Evolutionary conservation across 2,329 filamentous ascomycete species (phyloP).

Genomic region (Emergomyces orientalis): DNA sequence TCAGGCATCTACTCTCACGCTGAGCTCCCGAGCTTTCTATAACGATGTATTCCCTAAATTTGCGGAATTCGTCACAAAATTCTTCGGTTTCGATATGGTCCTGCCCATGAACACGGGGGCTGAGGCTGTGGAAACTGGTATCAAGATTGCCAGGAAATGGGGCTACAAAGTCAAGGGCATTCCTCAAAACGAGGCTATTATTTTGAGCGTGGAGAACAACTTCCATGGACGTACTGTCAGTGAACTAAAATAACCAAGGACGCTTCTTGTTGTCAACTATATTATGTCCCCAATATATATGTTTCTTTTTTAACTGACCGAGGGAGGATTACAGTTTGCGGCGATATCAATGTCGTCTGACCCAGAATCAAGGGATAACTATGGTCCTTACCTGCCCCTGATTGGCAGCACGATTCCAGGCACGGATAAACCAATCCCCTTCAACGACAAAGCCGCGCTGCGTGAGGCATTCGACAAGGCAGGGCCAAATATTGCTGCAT

Average conservation of each 20-base stretch:
- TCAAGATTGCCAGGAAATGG: slow-evolving; percentile 97
- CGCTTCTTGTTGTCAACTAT: slow-evolving; percentile 7
- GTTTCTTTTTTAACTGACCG: not conserved
- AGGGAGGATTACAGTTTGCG: slow-evolving; percentile 55
- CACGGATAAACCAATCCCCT: slow-evolving; percentile 69
- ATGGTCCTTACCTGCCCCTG: slow-evolving; percentile 87
- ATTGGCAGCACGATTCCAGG: slow-evolving; percentile 68
- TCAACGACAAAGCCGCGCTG: slow-evolving; percentile 75
- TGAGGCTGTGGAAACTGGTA: slow-evolving; percentile 88
- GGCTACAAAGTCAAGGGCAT: slow-evolving; percentile 95
- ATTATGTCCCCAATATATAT: not conserved
- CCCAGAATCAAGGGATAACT: slow-evolving; percentile 91
- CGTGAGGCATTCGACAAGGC: slow-evolving; percentile 70
- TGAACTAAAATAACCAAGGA: slow-evolving; percentile 19
- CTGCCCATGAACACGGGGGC: slow-evolving; percentile 97
- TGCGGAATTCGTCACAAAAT: slow-evolving; percentile 78
- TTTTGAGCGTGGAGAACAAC: slow-evolving; percentile 81
- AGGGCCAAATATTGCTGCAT: slow-evolving; percentile 77
- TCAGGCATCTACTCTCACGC: slow-evolving; percentile 78
- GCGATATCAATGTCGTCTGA: slow-evolving; percentile 94
- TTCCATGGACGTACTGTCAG: slow-evolving; percentile 91
- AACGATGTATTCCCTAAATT: slow-evolving; percentile 97
- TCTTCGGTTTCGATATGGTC: slow-evolving; percentile 96
- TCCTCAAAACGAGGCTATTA: slow-evolving; percentile 68
- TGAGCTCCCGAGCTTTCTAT: slow-evolving; percentile 92